Evolutionary conservation across 2,329 filamentous ascomycete species (phyloP), one percentile per base, ranked within the genome.

Genomic region (Diaporthe sp.): DNA sequence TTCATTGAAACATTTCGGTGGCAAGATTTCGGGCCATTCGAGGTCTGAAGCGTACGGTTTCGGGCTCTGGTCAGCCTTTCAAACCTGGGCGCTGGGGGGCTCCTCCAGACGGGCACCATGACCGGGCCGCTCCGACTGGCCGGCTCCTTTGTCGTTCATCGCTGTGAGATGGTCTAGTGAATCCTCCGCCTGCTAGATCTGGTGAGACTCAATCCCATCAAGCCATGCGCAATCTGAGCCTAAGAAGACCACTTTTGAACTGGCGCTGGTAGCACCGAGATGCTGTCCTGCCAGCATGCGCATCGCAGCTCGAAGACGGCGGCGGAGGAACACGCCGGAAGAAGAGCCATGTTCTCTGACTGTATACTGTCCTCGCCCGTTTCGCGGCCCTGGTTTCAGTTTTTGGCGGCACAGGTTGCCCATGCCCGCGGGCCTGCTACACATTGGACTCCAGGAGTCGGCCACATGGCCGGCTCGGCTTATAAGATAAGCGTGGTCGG

Each of bases 151-250:
- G 28, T 74, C 17, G 50, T 19, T 57, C 22, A 42, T 40, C 47
- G 38, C 58, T 35, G n/a, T 38, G 54, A 55, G 47, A 64, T 54
- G 35, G 28, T 25, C n/a, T 64, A 72, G 70, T 64, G 45, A 17
- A 22, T 55, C 35, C 47, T 72, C 47, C 45, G 61, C 60, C 58
- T 72, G 72, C 74, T 35, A 69, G 74, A 74, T 74, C 74, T 74
- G 45, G 74, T 76, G 72, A 74, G 61, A 76, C 72, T 42, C 57
- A 71, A 74, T 74, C 73, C 74, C 54, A 42, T 71, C 42, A 58
- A 75, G 60, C 74, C 72, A 76, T 72, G 72, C 72, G 72, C 47
- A 54, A 76, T 72, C 72, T 69, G 73, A 74, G 74, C 72, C 74
- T 74, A 76, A 75, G 67, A 74, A 69, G 50, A 52, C 72, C 60